Percentiles rank a stretch among this genome's conserved stretches.
Conservation (phyloP, 1,284 basidiomycete species). For the Rugosomyces carneus region DNA sequence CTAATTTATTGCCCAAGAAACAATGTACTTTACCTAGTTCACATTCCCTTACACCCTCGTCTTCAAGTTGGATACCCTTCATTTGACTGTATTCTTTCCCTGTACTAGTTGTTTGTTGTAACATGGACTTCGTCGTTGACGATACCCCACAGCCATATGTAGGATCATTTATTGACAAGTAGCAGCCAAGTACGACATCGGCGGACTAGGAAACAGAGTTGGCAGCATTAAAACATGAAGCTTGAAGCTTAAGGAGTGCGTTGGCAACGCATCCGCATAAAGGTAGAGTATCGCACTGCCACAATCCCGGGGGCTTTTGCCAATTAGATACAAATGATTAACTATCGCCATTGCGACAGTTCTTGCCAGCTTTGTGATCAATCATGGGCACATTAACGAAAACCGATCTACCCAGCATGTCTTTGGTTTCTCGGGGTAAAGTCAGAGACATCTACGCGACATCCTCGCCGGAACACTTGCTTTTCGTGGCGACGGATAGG, state of each 20-base stretch:
- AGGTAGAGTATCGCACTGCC: no score
- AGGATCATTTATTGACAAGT: background rate
- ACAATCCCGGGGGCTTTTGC: background rate
- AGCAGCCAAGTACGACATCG: background rate
- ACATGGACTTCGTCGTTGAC: background rate
- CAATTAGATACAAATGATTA: background rate
- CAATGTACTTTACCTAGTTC: background rate
- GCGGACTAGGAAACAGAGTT: background rate
- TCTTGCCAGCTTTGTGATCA: no score
- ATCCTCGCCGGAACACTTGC: constrained; percentile 56
- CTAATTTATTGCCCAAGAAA: constrained; percentile 1
- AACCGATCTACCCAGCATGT: constrained; percentile 50
- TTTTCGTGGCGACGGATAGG: constrained; percentile 95
- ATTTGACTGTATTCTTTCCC: background rate
- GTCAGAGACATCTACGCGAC: constrained; percentile 88
- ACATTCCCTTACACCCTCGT: no score
- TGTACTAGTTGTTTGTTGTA: background rate
- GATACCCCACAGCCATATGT: background rate
- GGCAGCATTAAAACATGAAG: background rate
- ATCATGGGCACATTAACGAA: constrained; percentile 36
- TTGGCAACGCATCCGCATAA: no score
- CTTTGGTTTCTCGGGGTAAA: constrained; percentile 81
- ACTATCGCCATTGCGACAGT: no score
- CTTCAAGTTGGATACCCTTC: background rate
- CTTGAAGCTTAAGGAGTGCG: background rate